These are phyloP conservation scores for Orbilia blumenaviensis DNA, from an alignment of 2,329 filamentous ascomycete species.

Conservation along the genomic window DNA sequence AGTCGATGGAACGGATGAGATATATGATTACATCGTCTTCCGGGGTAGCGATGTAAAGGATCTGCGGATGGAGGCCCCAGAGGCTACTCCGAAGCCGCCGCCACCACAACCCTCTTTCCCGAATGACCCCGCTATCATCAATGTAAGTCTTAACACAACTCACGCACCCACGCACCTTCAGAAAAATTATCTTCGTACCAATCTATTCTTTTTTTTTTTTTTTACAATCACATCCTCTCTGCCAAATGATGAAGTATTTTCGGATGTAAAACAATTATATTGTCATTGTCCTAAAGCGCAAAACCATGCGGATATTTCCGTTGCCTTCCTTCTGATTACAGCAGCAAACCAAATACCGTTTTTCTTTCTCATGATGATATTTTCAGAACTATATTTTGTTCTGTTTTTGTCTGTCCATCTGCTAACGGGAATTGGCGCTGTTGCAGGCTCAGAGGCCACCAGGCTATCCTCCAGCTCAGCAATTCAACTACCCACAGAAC, in stretches of 20 bases:
- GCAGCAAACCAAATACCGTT: slow-evolving; percentile 16
- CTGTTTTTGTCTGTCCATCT: slow-evolving; percentile 59
- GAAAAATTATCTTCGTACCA: too few relatives aligned
- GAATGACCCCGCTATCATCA: slow-evolving; percentile 94
- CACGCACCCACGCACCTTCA: not conserved
- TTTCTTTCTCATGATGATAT: slow-evolving; percentile 20
- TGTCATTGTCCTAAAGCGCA: slow-evolving; percentile 70
- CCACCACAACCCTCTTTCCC: slow-evolving; percentile 77
- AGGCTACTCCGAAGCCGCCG: slow-evolving; percentile 75
- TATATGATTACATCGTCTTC: slow-evolving; percentile 99
- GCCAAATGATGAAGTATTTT: slow-evolving; percentile 71
- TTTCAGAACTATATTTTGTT: slow-evolving; percentile 63
- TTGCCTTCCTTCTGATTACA: slow-evolving; percentile 77
- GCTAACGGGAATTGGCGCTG: slow-evolving; percentile 11
- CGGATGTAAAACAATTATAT: slow-evolving; percentile 71
- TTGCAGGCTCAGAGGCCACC: slow-evolving; percentile 39
- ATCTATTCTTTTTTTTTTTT: not conserved
- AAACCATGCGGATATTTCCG: slow-evolving; percentile 76
- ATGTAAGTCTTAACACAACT: slow-evolving; percentile 74
- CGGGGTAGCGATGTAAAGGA: slow-evolving; percentile 98
- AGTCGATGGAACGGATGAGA: slow-evolving; percentile 81
- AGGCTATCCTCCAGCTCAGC: slow-evolving; percentile 32
- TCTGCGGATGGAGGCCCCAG: slow-evolving; percentile 86
- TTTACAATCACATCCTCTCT: not conserved
- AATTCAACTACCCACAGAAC: slow-evolving; percentile 27